These are phyloP conservation scores for Pelargonium fulgidum DNA, from an alignment of 441 rosid genomes.

Conservation along the genomic window DNA sequence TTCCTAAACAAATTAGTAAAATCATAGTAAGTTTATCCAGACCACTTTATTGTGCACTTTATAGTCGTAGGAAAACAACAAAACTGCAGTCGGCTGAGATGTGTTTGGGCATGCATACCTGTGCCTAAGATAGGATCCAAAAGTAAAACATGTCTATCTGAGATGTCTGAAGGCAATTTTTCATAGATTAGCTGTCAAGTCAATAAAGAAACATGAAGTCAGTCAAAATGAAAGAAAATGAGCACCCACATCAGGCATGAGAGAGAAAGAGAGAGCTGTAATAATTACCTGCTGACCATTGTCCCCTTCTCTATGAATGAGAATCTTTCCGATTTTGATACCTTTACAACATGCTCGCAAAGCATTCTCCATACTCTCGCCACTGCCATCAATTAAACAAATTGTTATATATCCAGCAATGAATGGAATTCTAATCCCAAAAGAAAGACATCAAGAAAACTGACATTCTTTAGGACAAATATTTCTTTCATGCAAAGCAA, in stretches of 20 bases:
- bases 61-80: not conserved
- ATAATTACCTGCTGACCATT: constrained; percentile 79
- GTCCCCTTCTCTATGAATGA: constrained; percentile 96
- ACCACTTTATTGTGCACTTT: not conserved
- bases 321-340: constrained; percentile 92
- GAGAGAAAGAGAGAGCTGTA: constrained; percentile 14
- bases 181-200: constrained; percentile 77
- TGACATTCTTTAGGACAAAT: too few species aligned
- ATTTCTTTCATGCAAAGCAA: too few species aligned
- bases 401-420: not conserved
- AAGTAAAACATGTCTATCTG: constrained; percentile 79
- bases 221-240: constrained; percentile 19
- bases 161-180: constrained; percentile 81
- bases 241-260: not conserved
- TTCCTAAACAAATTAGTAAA: constrained; percentile 42
- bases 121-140: constrained; percentile 96
- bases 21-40: not conserved
- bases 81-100: not conserved
- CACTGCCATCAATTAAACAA: constrained; percentile 38
- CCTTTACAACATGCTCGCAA: constrained; percentile 95
- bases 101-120: constrained; percentile 40
- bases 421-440: too few species aligned
- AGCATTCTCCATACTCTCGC: constrained; percentile 99
- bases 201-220: constrained; percentile 20
- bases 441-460: too few species aligned